These are phyloP conservation scores for Dactylonectria estremocensis DNA, from an alignment of 2,329 filamentous ascomycete genomes.

Conservation along the genomic window DNA sequence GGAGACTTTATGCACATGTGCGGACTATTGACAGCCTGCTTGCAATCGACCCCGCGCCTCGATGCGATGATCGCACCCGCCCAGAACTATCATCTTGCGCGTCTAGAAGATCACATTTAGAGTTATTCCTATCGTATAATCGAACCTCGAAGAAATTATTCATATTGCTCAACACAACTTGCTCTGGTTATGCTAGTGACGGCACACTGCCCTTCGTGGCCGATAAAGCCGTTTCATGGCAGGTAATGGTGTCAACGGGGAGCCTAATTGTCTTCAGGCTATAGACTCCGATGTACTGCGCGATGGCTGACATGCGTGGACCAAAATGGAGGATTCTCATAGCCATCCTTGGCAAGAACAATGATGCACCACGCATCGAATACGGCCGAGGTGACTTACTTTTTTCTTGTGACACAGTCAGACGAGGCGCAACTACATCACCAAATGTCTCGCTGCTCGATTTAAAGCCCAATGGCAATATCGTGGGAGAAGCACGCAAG, in stretches of 20 bases:
- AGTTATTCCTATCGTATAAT: background rate
- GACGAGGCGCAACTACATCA: background rate
- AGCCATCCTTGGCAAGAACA: background rate
- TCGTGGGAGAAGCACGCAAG: background rate
- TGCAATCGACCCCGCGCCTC: background rate
- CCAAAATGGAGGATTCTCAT: background rate
- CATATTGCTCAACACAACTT: background rate
- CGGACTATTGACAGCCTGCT: no score
- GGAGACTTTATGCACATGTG: background rate
- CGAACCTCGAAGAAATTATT: no score
- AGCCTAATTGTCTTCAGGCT: no score
- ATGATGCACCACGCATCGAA: background rate
- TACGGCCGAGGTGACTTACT: background rate
- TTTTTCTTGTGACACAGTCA: conserved; percentile 1
- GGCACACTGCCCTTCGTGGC: background rate
- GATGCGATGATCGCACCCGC: background rate
- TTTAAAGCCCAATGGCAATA: background rate
- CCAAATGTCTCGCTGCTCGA: no score
- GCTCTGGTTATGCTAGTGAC: no score
- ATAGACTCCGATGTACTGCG: background rate
- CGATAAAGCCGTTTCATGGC: background rate
- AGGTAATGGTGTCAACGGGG: background rate
- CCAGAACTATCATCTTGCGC: no score
- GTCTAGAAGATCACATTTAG: background rate
- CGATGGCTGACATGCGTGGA: background rate